Evolutionary conservation across 768 basidiomycete species (phyloP).

Genomic region (Hortiboletus campestris): DNA sequence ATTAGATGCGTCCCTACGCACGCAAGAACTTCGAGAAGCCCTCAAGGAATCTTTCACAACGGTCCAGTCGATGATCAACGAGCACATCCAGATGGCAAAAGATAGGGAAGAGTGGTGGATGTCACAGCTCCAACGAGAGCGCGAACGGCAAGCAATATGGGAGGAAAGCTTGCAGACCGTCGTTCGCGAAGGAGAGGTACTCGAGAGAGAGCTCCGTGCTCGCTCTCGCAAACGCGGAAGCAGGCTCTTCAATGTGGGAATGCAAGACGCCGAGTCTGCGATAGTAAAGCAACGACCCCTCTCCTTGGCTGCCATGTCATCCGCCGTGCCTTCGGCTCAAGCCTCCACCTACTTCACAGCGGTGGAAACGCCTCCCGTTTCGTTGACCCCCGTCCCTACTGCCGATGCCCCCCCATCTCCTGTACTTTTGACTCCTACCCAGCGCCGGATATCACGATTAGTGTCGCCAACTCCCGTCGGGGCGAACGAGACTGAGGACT

Average conservation of each 20-base stretch:
- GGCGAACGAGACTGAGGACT: slow-evolving; percentile 34
- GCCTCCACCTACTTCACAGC: slow-evolving; percentile 23
- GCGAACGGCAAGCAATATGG: slow-evolving; percentile 69
- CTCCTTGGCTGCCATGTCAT: slow-evolving; percentile 11
- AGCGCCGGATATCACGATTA: slow-evolving; percentile 18
- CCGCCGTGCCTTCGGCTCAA: slow-evolving; percentile 16
- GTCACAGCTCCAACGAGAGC: slow-evolving; percentile 61
- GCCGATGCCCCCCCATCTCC: slow-evolving; percentile 8
- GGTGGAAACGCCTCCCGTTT: slow-evolving; percentile 17
- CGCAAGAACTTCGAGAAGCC: slow-evolving; percentile 43
- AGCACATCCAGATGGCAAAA: slow-evolving; percentile 66
- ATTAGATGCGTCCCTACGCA: slow-evolving; percentile 26
- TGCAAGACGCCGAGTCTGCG: slow-evolving; percentile 15
- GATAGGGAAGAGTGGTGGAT: slow-evolving; percentile 84
- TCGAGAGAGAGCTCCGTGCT: slow-evolving; percentile 75
- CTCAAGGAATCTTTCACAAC: slow-evolving; percentile 58
- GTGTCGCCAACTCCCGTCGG: slow-evolving; percentile 10
- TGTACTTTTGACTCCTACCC: slow-evolving; percentile 22
- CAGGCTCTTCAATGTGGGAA: slow-evolving; percentile 45
- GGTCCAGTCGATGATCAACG: slow-evolving; percentile 58
- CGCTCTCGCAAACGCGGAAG: slow-evolving; percentile 60
- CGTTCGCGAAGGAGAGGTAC: slow-evolving; percentile 78
- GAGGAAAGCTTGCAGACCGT: slow-evolving; percentile 87
- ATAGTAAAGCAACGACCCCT: slow-evolving; percentile 23
- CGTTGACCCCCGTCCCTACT: slow-evolving; percentile 1